Conservation (phyloP, 805 yeast genomes). For the Lipomyces kockii region DNA sequence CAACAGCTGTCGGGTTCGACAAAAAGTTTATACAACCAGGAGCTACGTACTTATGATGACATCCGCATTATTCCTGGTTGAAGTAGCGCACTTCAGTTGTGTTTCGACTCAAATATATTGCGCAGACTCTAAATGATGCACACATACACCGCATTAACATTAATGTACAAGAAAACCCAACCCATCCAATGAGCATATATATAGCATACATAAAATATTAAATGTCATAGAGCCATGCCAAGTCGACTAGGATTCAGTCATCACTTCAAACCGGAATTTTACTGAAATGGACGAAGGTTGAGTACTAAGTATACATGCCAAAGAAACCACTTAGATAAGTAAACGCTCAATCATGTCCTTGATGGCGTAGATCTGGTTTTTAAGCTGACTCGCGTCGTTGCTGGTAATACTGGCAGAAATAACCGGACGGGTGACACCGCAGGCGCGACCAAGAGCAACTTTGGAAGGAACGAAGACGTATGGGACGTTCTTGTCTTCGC, state of each 20-base stretch:
- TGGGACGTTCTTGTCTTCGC: conserved; percentile 99
- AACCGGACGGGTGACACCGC: conserved; percentile 99
- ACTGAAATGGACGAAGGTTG: background rate
- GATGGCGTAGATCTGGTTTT: conserved; percentile 94
- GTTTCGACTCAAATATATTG: no score
- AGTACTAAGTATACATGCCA: background rate
- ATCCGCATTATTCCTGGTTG: no score
- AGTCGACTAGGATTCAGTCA: background rate
- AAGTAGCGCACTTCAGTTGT: no score
- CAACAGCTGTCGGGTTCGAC: no score
- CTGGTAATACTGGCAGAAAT: conserved; percentile 98
- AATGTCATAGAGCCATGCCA: no score
- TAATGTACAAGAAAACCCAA: no score
- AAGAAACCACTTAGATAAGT: conserved; percentile 63
- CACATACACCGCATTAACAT: no score
- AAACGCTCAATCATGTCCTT: conserved; percentile 99
- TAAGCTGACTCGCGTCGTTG: conserved; percentile 96
- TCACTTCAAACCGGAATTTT: background rate
- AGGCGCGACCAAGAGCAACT: conserved; percentile 98
- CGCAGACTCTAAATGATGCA: no score
- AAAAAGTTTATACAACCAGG: no score
- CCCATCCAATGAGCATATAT: no score
- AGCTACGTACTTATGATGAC: no score
- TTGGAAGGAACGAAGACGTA: conserved; percentile 98
- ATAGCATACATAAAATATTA: no score